Evolutionary conservation across 495 filamentous ascomycete species (phyloP).

Genomic region (Penicillium silybi): DNA sequence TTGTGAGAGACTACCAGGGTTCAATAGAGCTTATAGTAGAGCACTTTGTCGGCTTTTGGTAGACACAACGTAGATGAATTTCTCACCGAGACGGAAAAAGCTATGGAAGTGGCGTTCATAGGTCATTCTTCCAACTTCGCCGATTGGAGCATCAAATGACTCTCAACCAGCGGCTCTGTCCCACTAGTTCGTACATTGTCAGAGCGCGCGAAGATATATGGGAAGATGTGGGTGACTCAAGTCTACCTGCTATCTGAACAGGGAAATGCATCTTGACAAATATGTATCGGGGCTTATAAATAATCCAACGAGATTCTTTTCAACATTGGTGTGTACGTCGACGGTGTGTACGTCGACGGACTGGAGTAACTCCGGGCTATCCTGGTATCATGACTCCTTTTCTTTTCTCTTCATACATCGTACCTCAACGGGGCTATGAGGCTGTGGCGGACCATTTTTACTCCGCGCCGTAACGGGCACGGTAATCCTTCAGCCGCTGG

Average conservation of each 20-base stretch:
- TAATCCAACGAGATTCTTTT: neutral
- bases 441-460: conserved; percentile 18
- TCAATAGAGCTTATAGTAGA: neutral
- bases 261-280: neutral
- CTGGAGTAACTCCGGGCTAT: conserved; percentile 11
- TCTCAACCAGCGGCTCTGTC: neutral
- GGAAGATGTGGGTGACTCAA: neutral
- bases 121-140: conserved; percentile 3
- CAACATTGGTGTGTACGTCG: neutral
- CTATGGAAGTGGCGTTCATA: neutral
- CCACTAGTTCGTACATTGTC: conserved; percentile 1
- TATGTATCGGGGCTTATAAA: neutral
- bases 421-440: conserved; percentile 13
- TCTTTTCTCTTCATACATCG: conserved; percentile 15
- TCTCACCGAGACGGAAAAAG: neutral
- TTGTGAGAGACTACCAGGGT: neutral
- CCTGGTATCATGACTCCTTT: conserved; percentile 21
- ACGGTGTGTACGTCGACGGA: too few species aligned
- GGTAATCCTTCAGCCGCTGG: conserved; percentile 71
- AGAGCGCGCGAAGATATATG: neutral
- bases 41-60: too few species aligned
- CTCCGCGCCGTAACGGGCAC: conserved; percentile 58
- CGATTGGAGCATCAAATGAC: conserved; percentile 6
- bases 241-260: neutral
- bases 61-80: neutral